Conservation (phyloP, 2,329 filamentous ascomycete genomes). For the Neofusicoccum sp. region DNA sequence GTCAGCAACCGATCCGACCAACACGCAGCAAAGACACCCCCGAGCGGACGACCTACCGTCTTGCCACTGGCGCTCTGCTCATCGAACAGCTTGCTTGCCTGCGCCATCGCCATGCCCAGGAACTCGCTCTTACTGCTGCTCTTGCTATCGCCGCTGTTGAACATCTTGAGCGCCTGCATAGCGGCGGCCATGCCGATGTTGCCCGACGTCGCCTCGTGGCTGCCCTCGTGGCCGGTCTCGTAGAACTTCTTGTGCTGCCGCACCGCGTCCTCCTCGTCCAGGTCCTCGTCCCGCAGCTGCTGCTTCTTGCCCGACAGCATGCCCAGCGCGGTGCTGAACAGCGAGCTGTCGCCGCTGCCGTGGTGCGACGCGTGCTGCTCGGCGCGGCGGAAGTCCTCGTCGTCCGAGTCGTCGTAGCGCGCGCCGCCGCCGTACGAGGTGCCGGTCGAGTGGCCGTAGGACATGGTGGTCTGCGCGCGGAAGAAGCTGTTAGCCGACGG, state of each 20-base stretch:
- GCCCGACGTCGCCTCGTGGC: slow-evolving; percentile 45
- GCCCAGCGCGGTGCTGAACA: slow-evolving; percentile 62
- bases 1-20: slow-evolving; percentile 36
- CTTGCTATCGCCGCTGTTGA: slow-evolving; percentile 58
- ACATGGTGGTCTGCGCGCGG: slow-evolving; percentile 28
- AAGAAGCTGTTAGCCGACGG: not conserved
- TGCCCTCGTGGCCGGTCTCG: slow-evolving; percentile 53
- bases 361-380: slow-evolving; percentile 59
- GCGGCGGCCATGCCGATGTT: slow-evolving; percentile 70
- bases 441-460: slow-evolving; percentile 34
- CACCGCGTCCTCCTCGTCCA: slow-evolving; percentile 69
- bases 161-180: slow-evolving; percentile 80
- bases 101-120: slow-evolving; percentile 82
- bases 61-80: slow-evolving; percentile 60
- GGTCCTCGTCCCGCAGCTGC: slow-evolving; percentile 51
- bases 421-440: not conserved
- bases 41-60: slow-evolving; percentile 42
- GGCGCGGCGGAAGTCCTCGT: slow-evolving; percentile 58
- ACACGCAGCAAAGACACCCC: slow-evolving; percentile 47
- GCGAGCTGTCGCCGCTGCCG: slow-evolving; percentile 48
- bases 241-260: slow-evolving; percentile 77
- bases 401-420: slow-evolving; percentile 38
- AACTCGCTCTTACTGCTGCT: slow-evolving; percentile 70
- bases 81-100: slow-evolving; percentile 78
- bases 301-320: slow-evolving; percentile 59